Base-by-base conservation (phyloP, 225 moss, liverwort and hornwort genomes). In the Lunularia cruciata region DNA sequence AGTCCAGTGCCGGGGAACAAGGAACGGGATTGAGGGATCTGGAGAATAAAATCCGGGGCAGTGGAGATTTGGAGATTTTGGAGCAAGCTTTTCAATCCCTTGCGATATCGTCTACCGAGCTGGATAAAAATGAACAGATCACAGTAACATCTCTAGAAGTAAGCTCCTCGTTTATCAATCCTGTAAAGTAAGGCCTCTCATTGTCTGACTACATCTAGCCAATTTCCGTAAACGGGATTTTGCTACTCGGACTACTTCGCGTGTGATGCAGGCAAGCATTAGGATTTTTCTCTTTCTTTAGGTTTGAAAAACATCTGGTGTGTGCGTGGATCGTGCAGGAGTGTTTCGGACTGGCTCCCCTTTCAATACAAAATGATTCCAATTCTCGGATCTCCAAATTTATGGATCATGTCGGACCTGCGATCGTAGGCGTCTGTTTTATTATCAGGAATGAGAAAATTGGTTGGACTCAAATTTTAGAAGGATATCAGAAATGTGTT, bases 41-140 rank as follows among this genome's bases (percentile, higher is more conserved):
- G 59, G 81, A 82, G 62, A 74, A 3, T 35, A 82, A 74, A 46
- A 54, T 82, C 42, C 73, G 81, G 7, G 81, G 71, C 34, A 71
- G 65, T 70, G 83, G 85, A 59, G 92, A 98, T 63, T 71, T 92
- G 74, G 13, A 49, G 47, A 74, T 77, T 64, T 71, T 98, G 26
- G 84, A 83, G 73, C 81, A 79, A 20, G 90, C 83, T 5, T 98
- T 92, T 68, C 76, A 71, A 19, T 65, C 77, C 60, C 57, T 98
- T 27, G 73, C 89, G 63, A 73, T 53, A 61, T 88, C 86, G 59
- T 70, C 82, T 33, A 63, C 82, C 40, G 85, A 52, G 68, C 31
- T 48, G 15, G 45, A 68, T 45, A 79, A 69, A 49, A 67, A 75
- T 51, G 69, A 72, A 59, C 22, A 63, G 16, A 45, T 92, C 67